Percentiles rank a stretch among this genome's conserved stretches.
Evolutionary conservation across 2,329 filamentous ascomycete genomes (phyloP).

Genomic region (Pochonia chlamydosporia): DNA sequence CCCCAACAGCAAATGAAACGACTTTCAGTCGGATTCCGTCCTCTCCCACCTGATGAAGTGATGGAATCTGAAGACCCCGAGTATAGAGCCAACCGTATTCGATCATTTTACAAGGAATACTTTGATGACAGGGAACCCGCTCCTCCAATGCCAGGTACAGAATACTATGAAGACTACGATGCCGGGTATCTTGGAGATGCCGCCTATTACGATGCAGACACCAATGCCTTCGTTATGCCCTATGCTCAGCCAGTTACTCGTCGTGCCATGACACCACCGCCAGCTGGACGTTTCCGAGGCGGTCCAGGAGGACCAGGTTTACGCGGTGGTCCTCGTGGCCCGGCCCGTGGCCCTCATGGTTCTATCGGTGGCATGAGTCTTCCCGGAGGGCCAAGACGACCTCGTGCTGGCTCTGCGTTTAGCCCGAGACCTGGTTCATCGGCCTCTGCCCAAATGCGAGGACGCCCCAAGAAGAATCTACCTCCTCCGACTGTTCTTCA

Average conservation of each 20-base stretch:
- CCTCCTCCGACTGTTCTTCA: constrained; percentile 70
- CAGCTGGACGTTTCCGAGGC: constrained; percentile 45
- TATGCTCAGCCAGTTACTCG: constrained; percentile 81
- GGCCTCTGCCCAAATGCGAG: constrained; percentile 46
- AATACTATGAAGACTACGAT: constrained; percentile 73
- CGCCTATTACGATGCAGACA: constrained; percentile 59
- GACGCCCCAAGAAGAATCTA: constrained; percentile 36
- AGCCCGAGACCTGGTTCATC: constrained; percentile 52
- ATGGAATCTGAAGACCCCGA: constrained; percentile 82
- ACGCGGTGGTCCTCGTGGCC: constrained; percentile 22
- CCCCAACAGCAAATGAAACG: constrained; percentile 51
- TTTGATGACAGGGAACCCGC: constrained; percentile 71
- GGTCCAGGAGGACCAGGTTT: constrained; percentile 23
- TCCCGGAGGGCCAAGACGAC: constrained; percentile 43
- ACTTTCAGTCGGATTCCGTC: constrained; percentile 69
- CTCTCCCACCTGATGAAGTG: constrained; percentile 80
- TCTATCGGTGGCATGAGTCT: constrained; percentile 45
- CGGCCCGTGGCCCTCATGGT: constrained; percentile 35
- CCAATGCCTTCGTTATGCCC: constrained; percentile 69
- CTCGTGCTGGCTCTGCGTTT: constrained; percentile 41
- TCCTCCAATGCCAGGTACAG: constrained; percentile 33
- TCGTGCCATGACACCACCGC: constrained; percentile 93
- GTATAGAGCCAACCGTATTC: constrained; percentile 88
- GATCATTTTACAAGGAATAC: constrained; percentile 99
- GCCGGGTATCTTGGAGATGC: constrained; percentile 64